These are phyloP conservation scores for Colletotrichum tanaceti DNA, from an alignment of 2,329 filamentous ascomycete genomes.

Conservation along the genomic window DNA sequence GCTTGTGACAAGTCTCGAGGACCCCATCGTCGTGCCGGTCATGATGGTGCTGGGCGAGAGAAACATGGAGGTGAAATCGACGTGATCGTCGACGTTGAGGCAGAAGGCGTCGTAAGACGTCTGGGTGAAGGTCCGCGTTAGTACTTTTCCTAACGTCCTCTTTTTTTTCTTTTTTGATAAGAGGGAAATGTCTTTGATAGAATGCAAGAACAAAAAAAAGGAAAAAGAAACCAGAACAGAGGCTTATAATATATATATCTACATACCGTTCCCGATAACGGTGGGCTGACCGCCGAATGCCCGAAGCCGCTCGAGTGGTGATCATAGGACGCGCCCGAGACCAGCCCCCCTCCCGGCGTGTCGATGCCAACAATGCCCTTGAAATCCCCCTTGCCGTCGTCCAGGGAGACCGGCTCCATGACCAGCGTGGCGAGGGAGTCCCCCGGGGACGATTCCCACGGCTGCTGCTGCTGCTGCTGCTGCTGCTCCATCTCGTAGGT, in stretches of 20 bases:
- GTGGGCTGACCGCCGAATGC: neutral
- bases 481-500: conserved; percentile 1
- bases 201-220: no score
- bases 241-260: no score
- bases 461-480: no score
- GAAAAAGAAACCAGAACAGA: no score
- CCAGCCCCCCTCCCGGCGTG: neutral
- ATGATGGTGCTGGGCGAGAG: neutral
- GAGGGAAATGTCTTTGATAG: no score
- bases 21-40: neutral
- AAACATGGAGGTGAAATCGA: neutral
- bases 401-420: neutral
- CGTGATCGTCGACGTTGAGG: neutral
- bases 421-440: neutral
- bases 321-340: neutral
- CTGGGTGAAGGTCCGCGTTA: neutral
- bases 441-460: neutral
- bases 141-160: neutral
- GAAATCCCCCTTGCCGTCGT: neutral
- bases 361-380: neutral
- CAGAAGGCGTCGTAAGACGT: neutral
- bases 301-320: neutral
- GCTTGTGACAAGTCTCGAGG: neutral
- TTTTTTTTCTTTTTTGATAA: no score
- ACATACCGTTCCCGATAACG: neutral